Conservation (phyloP, 345 rosid genomes). For the Luvunga scandens region DNA sequence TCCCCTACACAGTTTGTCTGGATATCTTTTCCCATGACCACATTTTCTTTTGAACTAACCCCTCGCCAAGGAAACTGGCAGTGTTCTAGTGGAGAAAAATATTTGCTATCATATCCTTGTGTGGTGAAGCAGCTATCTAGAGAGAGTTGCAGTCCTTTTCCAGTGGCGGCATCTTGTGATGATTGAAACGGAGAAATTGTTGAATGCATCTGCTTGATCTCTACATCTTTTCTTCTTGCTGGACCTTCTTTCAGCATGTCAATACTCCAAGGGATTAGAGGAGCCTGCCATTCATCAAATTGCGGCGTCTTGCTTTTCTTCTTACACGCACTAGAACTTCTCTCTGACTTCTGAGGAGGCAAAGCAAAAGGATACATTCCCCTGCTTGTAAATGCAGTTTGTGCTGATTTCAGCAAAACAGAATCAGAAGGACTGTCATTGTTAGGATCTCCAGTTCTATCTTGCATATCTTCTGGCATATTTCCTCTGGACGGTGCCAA, state of each 20-base stretch:
- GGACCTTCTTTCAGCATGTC: conserved; percentile 33
- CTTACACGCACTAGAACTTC: conserved; percentile 34
- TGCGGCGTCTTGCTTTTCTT: conserved; percentile 50
- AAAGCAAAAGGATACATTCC: conserved; percentile 36
- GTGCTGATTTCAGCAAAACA: conserved; percentile 22
- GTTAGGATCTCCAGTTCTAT: conserved; percentile 26
- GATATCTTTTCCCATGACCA: conserved; percentile 31
- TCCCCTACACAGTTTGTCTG: conserved; percentile 32
- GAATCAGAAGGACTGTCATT: conserved; percentile 21
- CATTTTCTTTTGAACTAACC: conserved; percentile 26
- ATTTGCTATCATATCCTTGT: conserved; percentile 32
- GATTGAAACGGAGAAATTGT: conserved; percentile 27
- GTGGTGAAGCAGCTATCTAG: conserved; percentile 37
- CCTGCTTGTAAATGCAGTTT: conserved; percentile 27
- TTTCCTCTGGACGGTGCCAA: conserved; percentile 29
- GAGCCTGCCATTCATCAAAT: conserved; percentile 31
- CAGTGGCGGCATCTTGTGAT: conserved; percentile 31
- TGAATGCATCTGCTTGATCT: conserved; percentile 21
- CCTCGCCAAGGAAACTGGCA: conserved; percentile 32
- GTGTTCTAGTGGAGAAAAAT: conserved; percentile 29
- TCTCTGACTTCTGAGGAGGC: conserved; percentile 40
- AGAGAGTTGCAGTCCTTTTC: conserved; percentile 41
- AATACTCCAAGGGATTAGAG: conserved; percentile 29
- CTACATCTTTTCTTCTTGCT: conserved; percentile 28
- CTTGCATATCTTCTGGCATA: conserved; percentile 30